Evolutionary conservation across 176 grass and related monocot genomes (phyloP).

Genomic region (Zizania latifolia): DNA sequence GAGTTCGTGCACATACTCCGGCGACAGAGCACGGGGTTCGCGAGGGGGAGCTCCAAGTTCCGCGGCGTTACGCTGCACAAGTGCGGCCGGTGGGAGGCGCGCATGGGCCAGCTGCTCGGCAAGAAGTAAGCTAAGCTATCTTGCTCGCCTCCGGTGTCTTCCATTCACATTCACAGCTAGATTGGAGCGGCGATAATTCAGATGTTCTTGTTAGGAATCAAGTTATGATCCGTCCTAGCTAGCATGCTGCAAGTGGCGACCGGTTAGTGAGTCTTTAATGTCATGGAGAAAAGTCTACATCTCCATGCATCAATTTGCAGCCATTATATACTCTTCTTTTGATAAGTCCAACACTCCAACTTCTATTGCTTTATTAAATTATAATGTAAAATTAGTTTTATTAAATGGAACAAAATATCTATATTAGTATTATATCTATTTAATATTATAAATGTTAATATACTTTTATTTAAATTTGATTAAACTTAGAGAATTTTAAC

Average conservation of each 20-base stretch:
- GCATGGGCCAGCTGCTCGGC: constrained; percentile 96
- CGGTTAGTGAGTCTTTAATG: background rate
- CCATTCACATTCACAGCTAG: background rate
- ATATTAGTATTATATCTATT: too few species aligned
- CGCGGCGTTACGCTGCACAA: constrained; percentile 95
- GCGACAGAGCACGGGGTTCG: constrained; percentile 94
- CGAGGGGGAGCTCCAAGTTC: constrained; percentile 90
- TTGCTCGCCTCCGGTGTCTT: too few species aligned
- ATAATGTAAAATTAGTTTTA: too few species aligned
- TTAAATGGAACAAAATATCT: too few species aligned
- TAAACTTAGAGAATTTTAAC: too few species aligned
- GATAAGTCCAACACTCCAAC: too few species aligned
- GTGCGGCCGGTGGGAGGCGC: constrained; percentile 93
- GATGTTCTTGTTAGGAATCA: background rate
- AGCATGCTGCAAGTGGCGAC: background rate
- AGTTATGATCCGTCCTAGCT: too few species aligned
- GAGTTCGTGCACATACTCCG: constrained; percentile 99
- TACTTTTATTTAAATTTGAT: too few species aligned
- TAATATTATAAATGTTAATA: too few species aligned
- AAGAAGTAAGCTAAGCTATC: constrained; percentile 96
- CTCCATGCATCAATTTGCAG: constrained; percentile 23
- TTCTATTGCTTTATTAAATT: too few species aligned
- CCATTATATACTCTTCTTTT: too few species aligned
- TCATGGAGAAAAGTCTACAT: background rate
- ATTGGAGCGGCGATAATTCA: too few species aligned